These are phyloP conservation scores for Carex parvula DNA, from an alignment of 176 grass and related monocot genomes.

Conservation along the genomic window DNA sequence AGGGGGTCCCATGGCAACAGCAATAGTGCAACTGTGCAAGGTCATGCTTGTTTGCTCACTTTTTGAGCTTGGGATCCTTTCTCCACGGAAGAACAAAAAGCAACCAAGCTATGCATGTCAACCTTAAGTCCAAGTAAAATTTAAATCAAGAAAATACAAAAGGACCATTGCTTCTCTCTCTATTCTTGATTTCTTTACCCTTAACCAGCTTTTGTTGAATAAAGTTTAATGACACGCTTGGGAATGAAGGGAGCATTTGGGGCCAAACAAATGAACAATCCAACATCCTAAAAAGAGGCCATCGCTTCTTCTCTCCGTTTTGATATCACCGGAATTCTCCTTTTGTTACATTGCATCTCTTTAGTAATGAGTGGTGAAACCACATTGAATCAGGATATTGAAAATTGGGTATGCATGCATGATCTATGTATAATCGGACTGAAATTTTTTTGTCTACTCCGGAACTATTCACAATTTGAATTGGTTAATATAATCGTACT, in stretches of 20 bases:
- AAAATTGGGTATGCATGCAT: too few relatives aligned
- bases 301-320: conserved; percentile 1
- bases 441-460: too few relatives aligned
- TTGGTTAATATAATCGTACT: too few relatives aligned
- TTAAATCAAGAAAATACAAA: not conserved
- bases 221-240: conserved; percentile 46
- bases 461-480: too few relatives aligned
- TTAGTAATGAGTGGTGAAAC: not conserved
- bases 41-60: conserved; percentile 21
- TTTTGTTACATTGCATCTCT: not conserved
- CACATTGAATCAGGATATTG: too few relatives aligned
- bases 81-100: conserved; percentile 31
- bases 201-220: conserved; percentile 33
- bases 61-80: conserved; percentile 33
- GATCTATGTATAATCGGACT: too few relatives aligned
- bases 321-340: not conserved
- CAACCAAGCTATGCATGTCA: conserved; percentile 30
- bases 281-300: conserved; percentile 13
- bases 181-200: not conserved
- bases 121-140: conserved; percentile 25
- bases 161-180: not conserved
- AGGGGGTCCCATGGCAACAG: conserved; percentile 7
- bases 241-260: conserved; percentile 39
- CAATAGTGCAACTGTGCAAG: conserved; percentile 17
- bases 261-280: conserved; percentile 30